Evolutionary conservation across 345 rosid genomes (phyloP).

Genomic region (Gossypium thurberi): DNA sequence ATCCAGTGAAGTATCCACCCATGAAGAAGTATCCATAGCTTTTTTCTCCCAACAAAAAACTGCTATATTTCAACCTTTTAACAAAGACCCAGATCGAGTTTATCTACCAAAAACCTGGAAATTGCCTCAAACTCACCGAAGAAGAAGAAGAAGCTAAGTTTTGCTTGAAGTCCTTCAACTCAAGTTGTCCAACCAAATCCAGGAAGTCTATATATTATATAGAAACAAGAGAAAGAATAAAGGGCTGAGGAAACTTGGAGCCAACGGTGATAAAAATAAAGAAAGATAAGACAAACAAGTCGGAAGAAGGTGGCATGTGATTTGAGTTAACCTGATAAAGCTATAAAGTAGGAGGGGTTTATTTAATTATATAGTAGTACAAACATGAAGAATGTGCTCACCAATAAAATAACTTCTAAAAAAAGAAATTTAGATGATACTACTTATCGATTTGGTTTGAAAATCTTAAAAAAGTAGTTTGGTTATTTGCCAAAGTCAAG

Average conservation of each 20-base stretch:
- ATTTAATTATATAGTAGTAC: background rate
- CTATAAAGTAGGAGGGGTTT: background rate
- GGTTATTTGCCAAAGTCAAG: slow-evolving; percentile 21
- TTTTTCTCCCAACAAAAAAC: background rate
- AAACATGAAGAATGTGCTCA: background rate
- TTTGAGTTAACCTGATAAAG: background rate
- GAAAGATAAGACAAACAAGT: background rate
- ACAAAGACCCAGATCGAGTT: background rate
- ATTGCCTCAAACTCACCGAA: slow-evolving; percentile 14
- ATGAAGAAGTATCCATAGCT: slow-evolving; percentile 46
- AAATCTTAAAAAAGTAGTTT: background rate
- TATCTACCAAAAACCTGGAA: slow-evolving; percentile 1
- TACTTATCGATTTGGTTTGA: slow-evolving; percentile 21
- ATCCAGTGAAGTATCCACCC: slow-evolving; percentile 50
- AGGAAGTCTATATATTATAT: background rate
- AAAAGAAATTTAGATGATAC: no score
- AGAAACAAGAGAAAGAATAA: background rate
- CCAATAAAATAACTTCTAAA: background rate
- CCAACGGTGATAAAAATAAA: slow-evolving; percentile 11
- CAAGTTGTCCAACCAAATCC: slow-evolving; percentile 1
- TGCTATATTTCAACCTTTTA: background rate
- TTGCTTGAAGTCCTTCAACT: background rate
- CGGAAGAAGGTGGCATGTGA: slow-evolving; percentile 21
- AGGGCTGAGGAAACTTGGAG: slow-evolving; percentile 24
- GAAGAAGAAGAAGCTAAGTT: background rate